Conservation (phyloP, 305 asterid genomes). For the Solanum aculeatissimum region DNA sequence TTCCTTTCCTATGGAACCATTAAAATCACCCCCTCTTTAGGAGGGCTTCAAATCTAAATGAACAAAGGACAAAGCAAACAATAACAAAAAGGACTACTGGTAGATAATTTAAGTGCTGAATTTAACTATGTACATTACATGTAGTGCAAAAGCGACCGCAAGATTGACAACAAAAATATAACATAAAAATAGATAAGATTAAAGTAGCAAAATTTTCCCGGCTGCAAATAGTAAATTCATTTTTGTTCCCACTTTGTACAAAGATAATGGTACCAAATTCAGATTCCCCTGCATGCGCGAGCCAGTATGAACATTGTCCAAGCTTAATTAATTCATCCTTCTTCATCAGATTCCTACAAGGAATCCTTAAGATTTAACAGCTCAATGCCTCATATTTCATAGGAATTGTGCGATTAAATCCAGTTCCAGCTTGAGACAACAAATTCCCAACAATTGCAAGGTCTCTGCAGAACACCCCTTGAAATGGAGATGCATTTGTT, state of each 20-base stretch:
- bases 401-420: constrained; percentile 67
- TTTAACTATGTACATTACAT: constrained; percentile 36
- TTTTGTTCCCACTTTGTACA: constrained; percentile 36
- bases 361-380: constrained; percentile 27
- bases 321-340: background rate
- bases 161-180: background rate
- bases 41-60: background rate
- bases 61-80: background rate
- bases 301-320: constrained; percentile 19
- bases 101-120: background rate
- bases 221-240: constrained; percentile 13
- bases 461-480: constrained; percentile 91
- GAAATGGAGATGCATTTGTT: constrained; percentile 30
- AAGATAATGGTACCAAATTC: constrained; percentile 17
- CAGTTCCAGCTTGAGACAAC: constrained; percentile 63
- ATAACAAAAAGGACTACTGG: background rate
- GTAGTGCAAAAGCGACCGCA: background rate
- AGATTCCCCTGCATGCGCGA: constrained; percentile 19
- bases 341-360: background rate
- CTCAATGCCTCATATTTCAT: constrained; percentile 74
- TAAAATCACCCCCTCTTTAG: background rate
- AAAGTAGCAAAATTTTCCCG: constrained; percentile 37
- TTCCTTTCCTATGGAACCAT: background rate
- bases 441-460: constrained; percentile 63
- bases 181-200: background rate